Evolutionary conservation across 352 stramenopile genomes (phyloP), one percentile per base, ranked within the genome.

Genomic region (Phytophthora quininea): DNA sequence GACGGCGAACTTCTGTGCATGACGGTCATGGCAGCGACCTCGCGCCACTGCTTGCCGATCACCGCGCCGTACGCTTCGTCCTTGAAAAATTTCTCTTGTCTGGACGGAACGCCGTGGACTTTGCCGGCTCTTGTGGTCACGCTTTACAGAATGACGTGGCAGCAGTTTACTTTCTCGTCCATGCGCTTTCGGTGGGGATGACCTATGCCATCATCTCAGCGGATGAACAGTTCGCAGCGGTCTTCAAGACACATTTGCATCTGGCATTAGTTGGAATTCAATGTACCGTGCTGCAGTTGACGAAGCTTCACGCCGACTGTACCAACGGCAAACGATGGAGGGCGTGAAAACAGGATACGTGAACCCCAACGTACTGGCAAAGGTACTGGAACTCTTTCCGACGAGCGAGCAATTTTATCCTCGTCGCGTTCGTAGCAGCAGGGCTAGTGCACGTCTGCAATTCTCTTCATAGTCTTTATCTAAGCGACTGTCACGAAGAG

Each of bases 1-100:
- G 38, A 65, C 19, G 47, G 12, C 4, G 58, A 65, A n/a, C 31
- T 65, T 14, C 35, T 58, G 37, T 30, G 48, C 15, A 48, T 58
- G 38, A 65, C 49, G 15, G 10, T 30, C 14, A 35, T 51, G 15
- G 40, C 53, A 4, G 19, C 58, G 7, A 58, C 58, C 1, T 52
- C 47, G 3, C 52, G 37, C 30, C 42, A 66, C 35, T 33, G 29
- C 29, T 14, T 43, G 29, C 46, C 54, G 8, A 3, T 61, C 15
- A 2, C 46, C 14, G 43, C 32, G 0, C 15, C 40, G 6, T 53
- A 51, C 29, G 54, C 11, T 61, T 15, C 2, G 43, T 24, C 19
- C 19, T 24, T 24, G 19, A 24, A 24, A 10, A 45, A 50, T 24
- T 43, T 54, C 31, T 10, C 31, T 6, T 42, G 15, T 32, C 10